A percentile compares a stretch with the other conserved stretches of the same genome.
Conservation (phyloP, 306 rosid genomes). For the barrel medic (Medicago truncatula) region MtrunA17r5.0-ANR NC_053045.1:34772001-34772500, state of each 20-base stretch:
- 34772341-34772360: conserved; percentile 48
- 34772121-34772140: conserved; percentile 84
- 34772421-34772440: conserved; percentile 98
- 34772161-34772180: conserved; percentile 75
- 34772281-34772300: background rate
- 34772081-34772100: conserved; percentile 82
- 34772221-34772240: conserved; percentile 96
- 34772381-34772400: conserved; percentile 90
- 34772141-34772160: conserved; percentile 88
- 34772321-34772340: conserved; percentile 10
- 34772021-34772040: conserved; percentile 98
- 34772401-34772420: conserved; percentile 89
- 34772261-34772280: background rate
- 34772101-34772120: conserved; percentile 91
- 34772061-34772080: conserved; percentile 86
- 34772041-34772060: conserved; percentile 86
- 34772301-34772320: background rate
- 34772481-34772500: conserved; percentile 30
- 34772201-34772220: conserved; percentile 95
- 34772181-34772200: conserved; percentile 86
- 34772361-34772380: conserved; percentile 80
- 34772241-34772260: conserved; percentile 55
- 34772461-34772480: conserved; percentile 1
- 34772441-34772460: conserved; percentile 14
- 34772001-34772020: conserved; percentile 87